Percentiles rank a stretch among this genome's conserved stretches.
phyloP scores from a whole-genome alignment of 441 rosid species.

The Mallotus repandus region DNA sequence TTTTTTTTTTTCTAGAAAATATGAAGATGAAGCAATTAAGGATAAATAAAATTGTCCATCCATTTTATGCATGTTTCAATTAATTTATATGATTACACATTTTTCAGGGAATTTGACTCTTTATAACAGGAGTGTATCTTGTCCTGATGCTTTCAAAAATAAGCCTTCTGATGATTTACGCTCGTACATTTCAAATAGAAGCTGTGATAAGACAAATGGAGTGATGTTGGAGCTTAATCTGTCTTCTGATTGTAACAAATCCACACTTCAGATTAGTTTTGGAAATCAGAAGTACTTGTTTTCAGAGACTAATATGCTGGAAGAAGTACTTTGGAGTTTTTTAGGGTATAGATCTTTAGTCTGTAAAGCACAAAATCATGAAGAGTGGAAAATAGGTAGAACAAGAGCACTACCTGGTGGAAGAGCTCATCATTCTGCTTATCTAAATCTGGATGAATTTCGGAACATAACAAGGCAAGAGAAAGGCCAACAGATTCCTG shows the following conservation, averaged over 20 bases:
- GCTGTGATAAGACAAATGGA: slow-evolving; percentile 27
- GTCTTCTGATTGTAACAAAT: slow-evolving; percentile 33
- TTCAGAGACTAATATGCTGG: slow-evolving; percentile 36
- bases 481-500: slow-evolving; percentile 37
- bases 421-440: slow-evolving; percentile 37
- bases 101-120: slow-evolving; percentile 31
- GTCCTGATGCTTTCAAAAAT: slow-evolving; percentile 22
- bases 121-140: slow-evolving; percentile 21
- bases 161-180: slow-evolving; percentile 11
- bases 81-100: slow-evolving; percentile 11
- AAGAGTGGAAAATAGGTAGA: slow-evolving; percentile 24
- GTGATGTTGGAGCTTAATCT: slow-evolving; percentile 38
- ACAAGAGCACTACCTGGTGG: slow-evolving; percentile 25
- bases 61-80: neutral
- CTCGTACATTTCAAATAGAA: slow-evolving; percentile 23
- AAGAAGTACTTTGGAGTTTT: slow-evolving; percentile 47
- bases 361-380: slow-evolving; percentile 38
- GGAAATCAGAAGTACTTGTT: slow-evolving; percentile 39
- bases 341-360: slow-evolving; percentile 47
- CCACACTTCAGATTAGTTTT: slow-evolving; percentile 33
- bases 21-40: slow-evolving; percentile 1
- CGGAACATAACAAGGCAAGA: slow-evolving; percentile 44
- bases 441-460: slow-evolving; percentile 64
- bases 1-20: neutral
- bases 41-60: slow-evolving; percentile 1